These are phyloP conservation scores for Wickerhamiella galacta DNA, from an alignment of 805 yeast species.

Conservation along the genomic window DNA sequence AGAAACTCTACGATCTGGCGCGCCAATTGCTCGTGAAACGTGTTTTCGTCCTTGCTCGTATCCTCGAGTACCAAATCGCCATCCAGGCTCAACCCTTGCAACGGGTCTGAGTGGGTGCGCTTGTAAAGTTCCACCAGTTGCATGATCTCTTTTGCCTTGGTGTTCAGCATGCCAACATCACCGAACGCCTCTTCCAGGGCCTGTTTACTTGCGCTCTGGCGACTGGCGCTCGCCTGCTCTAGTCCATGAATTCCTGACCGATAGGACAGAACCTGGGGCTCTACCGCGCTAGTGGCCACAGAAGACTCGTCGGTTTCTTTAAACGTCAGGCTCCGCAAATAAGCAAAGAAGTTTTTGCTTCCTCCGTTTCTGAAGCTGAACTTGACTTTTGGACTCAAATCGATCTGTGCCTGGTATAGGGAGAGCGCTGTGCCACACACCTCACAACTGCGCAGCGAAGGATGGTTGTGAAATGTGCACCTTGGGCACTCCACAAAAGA, in stretches of 20 bases:
- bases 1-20: slow-evolving; percentile 66
- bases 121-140: slow-evolving; percentile 29
- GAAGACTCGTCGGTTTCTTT: too few relatives aligned
- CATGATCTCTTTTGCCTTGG: slow-evolving; percentile 59
- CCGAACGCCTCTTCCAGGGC: slow-evolving; percentile 53
- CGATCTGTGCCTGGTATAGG: slow-evolving; percentile 15
- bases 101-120: background rate
- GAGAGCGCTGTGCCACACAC: slow-evolving; percentile 55
- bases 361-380: slow-evolving; percentile 67
- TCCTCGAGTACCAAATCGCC: slow-evolving; percentile 22
- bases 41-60: slow-evolving; percentile 21
- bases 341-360: slow-evolving; percentile 34
- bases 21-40: slow-evolving; percentile 41
- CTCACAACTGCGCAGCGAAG: slow-evolving; percentile 63
- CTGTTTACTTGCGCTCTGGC: slow-evolving; percentile 39
- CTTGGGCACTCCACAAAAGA: slow-evolving; percentile 30
- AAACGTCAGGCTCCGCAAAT: too few relatives aligned
- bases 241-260: slow-evolving; percentile 54
- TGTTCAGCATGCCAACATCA: slow-evolving; percentile 59
- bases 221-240: slow-evolving; percentile 38
- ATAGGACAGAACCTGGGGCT: background rate
- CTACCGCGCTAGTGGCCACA: background rate
- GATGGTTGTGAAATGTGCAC: slow-evolving; percentile 76
- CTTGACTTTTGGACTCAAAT: slow-evolving; percentile 26
- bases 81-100: slow-evolving; percentile 17